Percentiles rank a stretch among this genome's conserved stretches.
Conservation (phyloP, 176 grass and related monocot genomes). For the Carex myosuroides region DNA sequence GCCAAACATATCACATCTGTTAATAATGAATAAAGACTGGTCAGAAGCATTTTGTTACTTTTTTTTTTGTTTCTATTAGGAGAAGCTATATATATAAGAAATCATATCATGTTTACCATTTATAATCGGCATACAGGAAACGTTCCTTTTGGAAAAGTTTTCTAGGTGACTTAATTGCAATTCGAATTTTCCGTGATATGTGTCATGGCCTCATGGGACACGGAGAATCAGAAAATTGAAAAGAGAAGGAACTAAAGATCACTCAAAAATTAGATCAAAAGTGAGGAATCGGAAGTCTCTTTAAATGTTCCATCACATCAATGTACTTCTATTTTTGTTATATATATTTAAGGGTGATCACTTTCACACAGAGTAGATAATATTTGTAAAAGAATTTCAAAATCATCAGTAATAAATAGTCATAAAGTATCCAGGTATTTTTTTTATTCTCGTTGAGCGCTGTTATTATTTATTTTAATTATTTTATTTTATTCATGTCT, state of each 20-base stretch:
- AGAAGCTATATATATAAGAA: neutral
- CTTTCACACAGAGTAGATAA: no score
- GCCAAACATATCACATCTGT: neutral
- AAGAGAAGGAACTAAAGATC: neutral
- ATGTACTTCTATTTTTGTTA: neutral
- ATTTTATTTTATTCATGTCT: no score
- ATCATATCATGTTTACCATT: neutral
- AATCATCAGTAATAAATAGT: neutral
- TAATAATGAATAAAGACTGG: neutral
- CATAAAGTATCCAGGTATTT: neutral
- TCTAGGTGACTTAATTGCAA: neutral
- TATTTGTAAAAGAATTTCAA: neutral
- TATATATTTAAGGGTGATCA: neutral
- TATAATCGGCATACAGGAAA: neutral
- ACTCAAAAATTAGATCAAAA: neutral
- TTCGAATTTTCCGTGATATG: neutral
- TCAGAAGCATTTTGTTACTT: neutral
- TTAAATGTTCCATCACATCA: neutral
- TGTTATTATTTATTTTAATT: no score
- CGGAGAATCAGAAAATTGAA: neutral
- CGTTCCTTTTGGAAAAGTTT: neutral
- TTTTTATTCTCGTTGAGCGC: no score
- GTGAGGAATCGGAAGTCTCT: neutral
- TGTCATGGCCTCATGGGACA: neutral
- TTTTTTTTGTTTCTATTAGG: neutral